phyloP scores from a whole-genome alignment of 805 yeast species.

The Suhomyces vadensis region DNA sequence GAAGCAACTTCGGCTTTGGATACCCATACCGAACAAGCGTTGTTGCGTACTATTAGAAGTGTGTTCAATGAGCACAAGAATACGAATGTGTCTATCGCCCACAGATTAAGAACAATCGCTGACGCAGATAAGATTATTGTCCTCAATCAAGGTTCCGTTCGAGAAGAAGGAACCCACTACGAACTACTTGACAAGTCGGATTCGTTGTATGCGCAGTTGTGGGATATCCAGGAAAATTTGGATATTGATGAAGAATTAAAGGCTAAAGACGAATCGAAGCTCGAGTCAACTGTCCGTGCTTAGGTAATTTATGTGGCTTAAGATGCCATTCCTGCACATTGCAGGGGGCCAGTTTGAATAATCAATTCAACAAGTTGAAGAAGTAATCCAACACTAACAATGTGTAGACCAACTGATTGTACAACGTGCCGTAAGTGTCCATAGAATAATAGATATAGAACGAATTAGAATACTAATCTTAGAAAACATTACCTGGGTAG shows the following conservation, averaged over 20 bases:
- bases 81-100: conserved; percentile 92
- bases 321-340: background rate
- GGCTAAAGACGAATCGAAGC: background rate
- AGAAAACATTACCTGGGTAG: conserved; percentile 38
- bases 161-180: conserved; percentile 84
- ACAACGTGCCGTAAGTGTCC: conserved; percentile 11
- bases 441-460: background rate
- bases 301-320: background rate
- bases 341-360: background rate
- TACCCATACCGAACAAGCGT: conserved; percentile 90
- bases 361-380: background rate
- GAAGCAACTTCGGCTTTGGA: conserved; percentile 97
- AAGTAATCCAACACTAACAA: background rate
- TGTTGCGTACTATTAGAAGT: conserved; percentile 69
- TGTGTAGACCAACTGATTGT: conserved; percentile 15
- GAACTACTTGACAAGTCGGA: conserved; percentile 52
- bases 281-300: background rate
- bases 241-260: conserved; percentile 14
- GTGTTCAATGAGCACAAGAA: conserved; percentile 57
- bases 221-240: conserved; percentile 91
- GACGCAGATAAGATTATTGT: conserved; percentile 94
- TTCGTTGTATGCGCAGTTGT: conserved; percentile 75
- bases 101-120: conserved; percentile 87
- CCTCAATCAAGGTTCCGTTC: conserved; percentile 71
- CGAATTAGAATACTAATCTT: background rate